Evolutionary conservation across 2,329 filamentous ascomycete species (phyloP).

Genomic region (Nemania diffusa): DNA sequence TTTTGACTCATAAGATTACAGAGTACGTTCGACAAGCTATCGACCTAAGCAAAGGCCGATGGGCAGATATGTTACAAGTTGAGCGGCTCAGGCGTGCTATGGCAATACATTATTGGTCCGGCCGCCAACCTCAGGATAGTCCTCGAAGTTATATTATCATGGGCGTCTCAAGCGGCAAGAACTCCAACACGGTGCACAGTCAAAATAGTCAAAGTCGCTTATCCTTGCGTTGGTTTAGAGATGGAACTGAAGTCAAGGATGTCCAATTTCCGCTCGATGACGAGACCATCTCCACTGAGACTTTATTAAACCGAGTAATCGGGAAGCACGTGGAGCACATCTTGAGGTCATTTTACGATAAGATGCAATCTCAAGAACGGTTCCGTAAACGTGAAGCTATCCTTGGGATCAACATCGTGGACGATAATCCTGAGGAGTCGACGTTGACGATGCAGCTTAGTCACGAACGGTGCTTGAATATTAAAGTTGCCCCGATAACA

Average conservation of each 20-base stretch:
- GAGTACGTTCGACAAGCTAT: conserved; percentile 81
- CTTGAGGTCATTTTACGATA: conserved; percentile 72
- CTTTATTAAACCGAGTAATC: conserved; percentile 77
- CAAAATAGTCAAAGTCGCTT: conserved; percentile 64
- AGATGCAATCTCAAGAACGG: conserved; percentile 67
- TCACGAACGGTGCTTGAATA: conserved; percentile 64
- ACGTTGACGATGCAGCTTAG: conserved; percentile 76
- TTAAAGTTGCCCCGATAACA: conserved; percentile 80
- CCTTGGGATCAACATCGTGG: conserved; percentile 67
- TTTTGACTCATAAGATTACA: conserved; percentile 89
- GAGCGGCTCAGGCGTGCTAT: conserved; percentile 84
- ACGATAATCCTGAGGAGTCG: conserved; percentile 72
- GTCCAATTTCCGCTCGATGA: conserved; percentile 74
- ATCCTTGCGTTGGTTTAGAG: conserved; percentile 82
- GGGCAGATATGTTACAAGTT: conserved; percentile 81
- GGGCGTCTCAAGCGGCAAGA: conserved; percentile 76
- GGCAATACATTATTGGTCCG: conserved; percentile 90
- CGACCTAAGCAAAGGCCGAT: conserved; percentile 74
- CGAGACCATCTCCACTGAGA: conserved; percentile 76
- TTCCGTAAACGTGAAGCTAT: conserved; percentile 69
- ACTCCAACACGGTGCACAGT: conserved; percentile 53
- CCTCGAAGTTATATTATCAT: conserved; percentile 92
- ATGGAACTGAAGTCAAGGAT: conserved; percentile 78
- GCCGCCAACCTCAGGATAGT: conserved; percentile 64
- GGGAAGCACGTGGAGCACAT: conserved; percentile 79